Evolutionary conservation across 1,139 yeast species (phyloP).

Genomic region (Zhuliangozyma parablackwelliae): DNA sequence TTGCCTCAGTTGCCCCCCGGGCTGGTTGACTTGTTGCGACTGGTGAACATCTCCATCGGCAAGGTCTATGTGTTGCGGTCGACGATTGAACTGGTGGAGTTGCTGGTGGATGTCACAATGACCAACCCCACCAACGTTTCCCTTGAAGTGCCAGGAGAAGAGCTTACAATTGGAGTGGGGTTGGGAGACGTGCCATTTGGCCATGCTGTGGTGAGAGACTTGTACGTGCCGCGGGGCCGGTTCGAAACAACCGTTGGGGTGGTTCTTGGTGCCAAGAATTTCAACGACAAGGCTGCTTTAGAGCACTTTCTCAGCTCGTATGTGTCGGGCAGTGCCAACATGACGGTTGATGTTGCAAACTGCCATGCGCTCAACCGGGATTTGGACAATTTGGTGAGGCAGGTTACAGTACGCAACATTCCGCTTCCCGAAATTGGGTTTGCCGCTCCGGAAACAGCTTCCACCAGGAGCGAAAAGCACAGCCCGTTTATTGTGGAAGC

Average conservation of each 20-base stretch:
- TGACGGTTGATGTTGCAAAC: slow-evolving; percentile 10
- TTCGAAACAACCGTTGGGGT: slow-evolving; percentile 13
- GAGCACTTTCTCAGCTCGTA: slow-evolving; percentile 13
- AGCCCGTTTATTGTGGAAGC: slow-evolving; percentile 31
- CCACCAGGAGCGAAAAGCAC: too few relatives aligned
- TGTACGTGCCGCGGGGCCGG: slow-evolving; percentile 15
- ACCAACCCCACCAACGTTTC: slow-evolving; percentile 31
- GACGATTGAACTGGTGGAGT: slow-evolving; percentile 12
- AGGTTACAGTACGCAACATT: slow-evolving; percentile 12
- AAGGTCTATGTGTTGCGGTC: slow-evolving; percentile 23
- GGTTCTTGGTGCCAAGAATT: slow-evolving; percentile 6
- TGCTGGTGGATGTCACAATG: slow-evolving; percentile 30
- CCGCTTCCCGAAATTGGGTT: slow-evolving; percentile 14
- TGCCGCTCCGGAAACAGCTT: too few relatives aligned
- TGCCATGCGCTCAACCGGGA: slow-evolving; percentile 9
- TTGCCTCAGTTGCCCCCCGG: not conserved
- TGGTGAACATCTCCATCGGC: slow-evolving; percentile 19
- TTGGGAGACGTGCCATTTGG: slow-evolving; percentile 18
- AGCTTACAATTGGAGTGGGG: slow-evolving; percentile 13
- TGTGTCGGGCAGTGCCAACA: slow-evolving; percentile 7
- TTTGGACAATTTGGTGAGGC: slow-evolving; percentile 14
- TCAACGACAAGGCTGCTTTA: slow-evolving; percentile 8
- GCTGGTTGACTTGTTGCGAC: slow-evolving; percentile 11
- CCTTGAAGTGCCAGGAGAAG: slow-evolving; percentile 18
- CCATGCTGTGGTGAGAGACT: slow-evolving; percentile 10